phyloP scores from a whole-genome alignment of 2,329 filamentous ascomycete genomes.

The Didymella keratinophila region DNA sequence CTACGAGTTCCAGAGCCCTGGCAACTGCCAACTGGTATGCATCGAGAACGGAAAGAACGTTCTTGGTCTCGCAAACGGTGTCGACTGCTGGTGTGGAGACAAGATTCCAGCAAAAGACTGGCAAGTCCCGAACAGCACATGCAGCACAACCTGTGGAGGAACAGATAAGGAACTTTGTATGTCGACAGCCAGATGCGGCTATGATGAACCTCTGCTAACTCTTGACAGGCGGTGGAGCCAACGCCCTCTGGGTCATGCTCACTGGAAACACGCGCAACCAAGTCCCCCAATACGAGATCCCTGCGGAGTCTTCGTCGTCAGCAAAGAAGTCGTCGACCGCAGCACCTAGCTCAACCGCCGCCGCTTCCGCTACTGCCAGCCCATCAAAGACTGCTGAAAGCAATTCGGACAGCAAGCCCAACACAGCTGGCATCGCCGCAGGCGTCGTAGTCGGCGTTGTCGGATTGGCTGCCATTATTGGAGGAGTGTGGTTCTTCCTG shows the following conservation, averaged over 20 bases:
- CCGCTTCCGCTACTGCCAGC: conserved; percentile 42
- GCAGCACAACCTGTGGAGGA: conserved; percentile 71
- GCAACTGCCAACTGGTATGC: conserved; percentile 64
- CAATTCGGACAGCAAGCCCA: conserved; percentile 55
- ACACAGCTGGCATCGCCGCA: conserved; percentile 83
- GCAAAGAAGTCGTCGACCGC: conserved; percentile 27
- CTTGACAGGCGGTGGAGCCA: conserved; percentile 65
- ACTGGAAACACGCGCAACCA: conserved; percentile 57
- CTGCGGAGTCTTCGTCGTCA: conserved; percentile 31
- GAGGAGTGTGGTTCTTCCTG: conserved; percentile 75
- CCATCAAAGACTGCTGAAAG: conserved; percentile 50
- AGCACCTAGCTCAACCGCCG: conserved; percentile 23
- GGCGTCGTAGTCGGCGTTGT: conserved; percentile 88
- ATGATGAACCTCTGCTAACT: conserved; percentile 28
- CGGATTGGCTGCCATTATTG: conserved; percentile 69
- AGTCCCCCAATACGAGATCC: conserved; percentile 46
- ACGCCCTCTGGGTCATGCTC: conserved; percentile 60
- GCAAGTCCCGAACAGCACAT: conserved; percentile 66
- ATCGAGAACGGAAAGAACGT: conserved; percentile 60
- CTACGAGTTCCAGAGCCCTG: conserved; percentile 62
- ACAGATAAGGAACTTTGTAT: conserved; percentile 70
- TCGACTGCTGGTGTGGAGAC: conserved; percentile 77
- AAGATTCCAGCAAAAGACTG: conserved; percentile 66
- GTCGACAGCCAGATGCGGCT: conserved; percentile 37
- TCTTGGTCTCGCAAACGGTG: conserved; percentile 67